These are phyloP conservation scores for Candida corydali DNA, from an alignment of 805 yeast genomes.

Conservation along the genomic window DNA sequence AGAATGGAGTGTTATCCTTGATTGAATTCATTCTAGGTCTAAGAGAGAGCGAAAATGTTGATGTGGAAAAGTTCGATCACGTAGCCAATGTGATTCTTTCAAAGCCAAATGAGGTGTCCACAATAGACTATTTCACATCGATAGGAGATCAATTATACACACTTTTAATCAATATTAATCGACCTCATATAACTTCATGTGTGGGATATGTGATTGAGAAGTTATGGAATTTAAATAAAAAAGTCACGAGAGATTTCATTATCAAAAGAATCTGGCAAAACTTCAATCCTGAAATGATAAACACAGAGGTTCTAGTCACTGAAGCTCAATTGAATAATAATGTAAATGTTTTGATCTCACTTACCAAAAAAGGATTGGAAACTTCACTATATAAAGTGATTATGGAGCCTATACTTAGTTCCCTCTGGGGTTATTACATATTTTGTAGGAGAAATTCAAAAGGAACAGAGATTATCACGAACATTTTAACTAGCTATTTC, in stretches of 20 bases:
- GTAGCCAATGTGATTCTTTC: slow-evolving; percentile 62
- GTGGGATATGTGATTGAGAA: slow-evolving; percentile 51
- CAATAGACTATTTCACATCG: slow-evolving; percentile 49
- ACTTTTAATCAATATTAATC: slow-evolving; percentile 53
- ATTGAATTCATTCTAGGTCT: slow-evolving; percentile 76
- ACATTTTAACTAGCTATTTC: slow-evolving; percentile 36
- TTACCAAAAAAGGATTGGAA: slow-evolving; percentile 41
- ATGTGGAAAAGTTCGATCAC: slow-evolving; percentile 59
- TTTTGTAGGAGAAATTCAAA: slow-evolving; percentile 29
- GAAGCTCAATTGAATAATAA: slow-evolving; percentile 56
- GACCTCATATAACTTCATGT: slow-evolving; percentile 57
- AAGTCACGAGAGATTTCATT: slow-evolving; percentile 56
- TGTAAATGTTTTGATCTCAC: slow-evolving; percentile 61
- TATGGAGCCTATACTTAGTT: slow-evolving; percentile 26
- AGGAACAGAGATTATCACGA: slow-evolving; percentile 30
- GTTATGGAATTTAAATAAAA: slow-evolving; percentile 46
- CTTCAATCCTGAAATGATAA: slow-evolving; percentile 30
- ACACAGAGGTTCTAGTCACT: slow-evolving; percentile 26
- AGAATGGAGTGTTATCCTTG: slow-evolving; percentile 68
- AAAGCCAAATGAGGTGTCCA: slow-evolving; percentile 51
- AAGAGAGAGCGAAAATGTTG: slow-evolving; percentile 67
- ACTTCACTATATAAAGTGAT: slow-evolving; percentile 20
- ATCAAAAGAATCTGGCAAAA: slow-evolving; percentile 46
- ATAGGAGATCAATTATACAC: slow-evolving; percentile 63
- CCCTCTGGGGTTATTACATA: slow-evolving; percentile 44